These are phyloP conservation scores for Seiridium cupressi DNA, from an alignment of 2,329 filamentous ascomycete genomes.

Conservation along the genomic window DNA sequence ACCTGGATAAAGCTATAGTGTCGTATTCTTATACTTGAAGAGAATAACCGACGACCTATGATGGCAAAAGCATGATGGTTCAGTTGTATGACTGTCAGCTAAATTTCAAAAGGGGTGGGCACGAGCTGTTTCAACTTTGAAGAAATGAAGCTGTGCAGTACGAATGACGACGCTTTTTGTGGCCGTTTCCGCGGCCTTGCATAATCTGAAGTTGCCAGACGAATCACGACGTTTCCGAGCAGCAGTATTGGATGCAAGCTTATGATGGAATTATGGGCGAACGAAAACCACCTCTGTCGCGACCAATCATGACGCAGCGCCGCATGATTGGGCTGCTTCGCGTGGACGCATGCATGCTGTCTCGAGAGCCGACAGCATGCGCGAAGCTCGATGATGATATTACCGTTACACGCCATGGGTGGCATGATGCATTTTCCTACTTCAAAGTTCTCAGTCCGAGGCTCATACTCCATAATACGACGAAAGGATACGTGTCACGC, in stretches of 20 bases:
- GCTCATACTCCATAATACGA: not conserved
- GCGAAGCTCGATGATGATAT: not conserved
- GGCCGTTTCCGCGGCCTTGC: not conserved
- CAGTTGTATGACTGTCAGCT: no score
- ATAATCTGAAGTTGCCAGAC: not conserved
- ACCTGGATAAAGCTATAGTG: not conserved
- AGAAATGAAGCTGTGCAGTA: not conserved
- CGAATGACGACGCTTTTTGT: not conserved
- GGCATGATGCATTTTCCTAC: not conserved
- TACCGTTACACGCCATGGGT: not conserved
- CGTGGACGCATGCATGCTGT: not conserved
- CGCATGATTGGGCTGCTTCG: not conserved
- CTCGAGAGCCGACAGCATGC: not conserved
- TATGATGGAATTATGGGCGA: not conserved
- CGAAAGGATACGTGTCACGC: not conserved
- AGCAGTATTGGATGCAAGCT: not conserved
- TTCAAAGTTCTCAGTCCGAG: not conserved
- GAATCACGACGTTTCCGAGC: not conserved
- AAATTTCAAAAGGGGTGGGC: no score
- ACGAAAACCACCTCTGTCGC: not conserved
- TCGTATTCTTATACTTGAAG: not conserved
- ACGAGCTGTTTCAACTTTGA: not conserved
- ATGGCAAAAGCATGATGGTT: not conserved
- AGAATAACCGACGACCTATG: not conserved
- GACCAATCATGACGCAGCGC: not conserved